phyloP scores from a whole-genome alignment of 768 basidiomycete genomes.

The Strobilomyces echinocephalus region DNA sequence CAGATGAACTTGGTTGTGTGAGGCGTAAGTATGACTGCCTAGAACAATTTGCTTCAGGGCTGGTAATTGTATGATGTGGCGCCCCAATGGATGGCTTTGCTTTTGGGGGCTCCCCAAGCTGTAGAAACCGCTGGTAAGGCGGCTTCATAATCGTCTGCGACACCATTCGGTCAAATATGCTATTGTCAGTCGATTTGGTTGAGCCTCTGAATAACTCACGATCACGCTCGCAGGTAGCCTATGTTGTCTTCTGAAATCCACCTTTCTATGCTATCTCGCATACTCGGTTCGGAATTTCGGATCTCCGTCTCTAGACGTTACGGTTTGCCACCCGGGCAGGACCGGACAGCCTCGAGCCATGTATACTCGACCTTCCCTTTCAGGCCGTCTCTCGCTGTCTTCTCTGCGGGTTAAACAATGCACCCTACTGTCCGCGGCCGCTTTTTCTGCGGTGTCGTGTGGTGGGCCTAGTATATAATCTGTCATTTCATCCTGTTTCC shows the following conservation, averaged over 20 bases:
- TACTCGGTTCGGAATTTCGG: no score
- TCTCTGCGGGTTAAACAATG: neutral
- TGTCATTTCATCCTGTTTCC: neutral
- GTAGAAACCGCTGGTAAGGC: neutral
- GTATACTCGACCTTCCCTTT: neutral
- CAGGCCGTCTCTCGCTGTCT: neutral
- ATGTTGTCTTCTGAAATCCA: no score
- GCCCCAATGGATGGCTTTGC: neutral
- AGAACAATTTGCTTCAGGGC: neutral
- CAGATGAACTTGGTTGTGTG: neutral
- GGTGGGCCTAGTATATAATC: neutral
- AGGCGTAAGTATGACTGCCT: neutral
- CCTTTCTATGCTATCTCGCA: no score
- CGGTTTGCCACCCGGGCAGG: neutral
- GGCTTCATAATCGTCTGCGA: no score
- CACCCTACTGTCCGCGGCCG: neutral
- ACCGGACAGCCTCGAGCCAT: neutral
- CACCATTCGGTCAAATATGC: neutral
- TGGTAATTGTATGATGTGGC: neutral
- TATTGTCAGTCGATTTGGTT: no score
- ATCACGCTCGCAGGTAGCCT: no score
- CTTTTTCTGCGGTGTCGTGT: no score
- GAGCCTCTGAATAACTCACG: no score
- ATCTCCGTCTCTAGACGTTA: no score
- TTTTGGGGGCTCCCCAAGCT: constrained; percentile 2